Conservation (phyloP, 1,284 basidiomycete genomes). For the Schizopora paradoxa region DNA sequence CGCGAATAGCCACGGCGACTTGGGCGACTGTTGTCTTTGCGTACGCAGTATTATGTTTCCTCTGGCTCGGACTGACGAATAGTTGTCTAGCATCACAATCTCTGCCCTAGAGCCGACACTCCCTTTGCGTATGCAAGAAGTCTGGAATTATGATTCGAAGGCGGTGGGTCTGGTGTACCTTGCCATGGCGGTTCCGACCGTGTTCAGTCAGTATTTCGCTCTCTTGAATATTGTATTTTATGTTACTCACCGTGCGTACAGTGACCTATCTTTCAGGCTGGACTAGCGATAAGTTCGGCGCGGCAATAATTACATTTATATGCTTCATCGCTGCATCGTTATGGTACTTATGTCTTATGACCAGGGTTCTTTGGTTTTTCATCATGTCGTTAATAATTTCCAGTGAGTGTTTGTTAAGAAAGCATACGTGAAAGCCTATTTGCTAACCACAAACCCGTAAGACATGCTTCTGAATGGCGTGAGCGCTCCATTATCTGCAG, state of each 20-base stretch:
- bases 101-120: constrained; percentile 59
- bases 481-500: constrained; percentile 53
- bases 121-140: constrained; percentile 55
- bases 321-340: constrained; percentile 54
- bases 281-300: constrained; percentile 54
- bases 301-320: constrained; percentile 49
- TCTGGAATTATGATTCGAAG: constrained; percentile 56
- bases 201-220: constrained; percentile 45
- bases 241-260: too few species aligned
- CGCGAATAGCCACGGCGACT: constrained; percentile 41
- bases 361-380: constrained; percentile 54
- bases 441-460: neutral
- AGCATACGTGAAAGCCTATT: constrained; percentile 10
- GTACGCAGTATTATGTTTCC: constrained; percentile 30
- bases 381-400: constrained; percentile 52
- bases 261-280: constrained; percentile 60
- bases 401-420: constrained; percentile 48
- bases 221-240: neutral
- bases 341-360: constrained; percentile 58
- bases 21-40: constrained; percentile 55
- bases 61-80: constrained; percentile 3
- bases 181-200: constrained; percentile 59
- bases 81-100: constrained; percentile 44
- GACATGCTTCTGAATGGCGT: constrained; percentile 55
- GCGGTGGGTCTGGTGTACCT: constrained; percentile 70